Evolutionary conservation across 352 stramenopile species (phyloP), one percentile per base, ranked within the genome.

Genomic region (Phytophthora nicotianae): DNA sequence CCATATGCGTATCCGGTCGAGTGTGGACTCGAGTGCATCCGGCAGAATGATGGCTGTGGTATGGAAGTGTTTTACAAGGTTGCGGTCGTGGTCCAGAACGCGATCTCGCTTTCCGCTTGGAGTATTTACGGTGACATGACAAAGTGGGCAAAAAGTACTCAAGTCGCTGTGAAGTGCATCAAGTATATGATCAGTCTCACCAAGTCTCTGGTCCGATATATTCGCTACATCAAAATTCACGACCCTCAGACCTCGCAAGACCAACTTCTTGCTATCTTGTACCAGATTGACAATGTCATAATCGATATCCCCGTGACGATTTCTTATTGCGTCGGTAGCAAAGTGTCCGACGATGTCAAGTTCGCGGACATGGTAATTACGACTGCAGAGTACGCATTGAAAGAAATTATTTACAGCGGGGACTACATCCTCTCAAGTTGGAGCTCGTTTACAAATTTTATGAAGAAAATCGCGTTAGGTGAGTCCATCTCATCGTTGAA

Each of bases 271-370:
- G 43, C 62, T 11, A 48, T 77, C 19, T 27, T 88, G 14, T 75
- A 73, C 40, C 69, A 83, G 29, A 72, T 65, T 20, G 70, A 85
- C 54, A 66, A 84, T 10, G 68, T 72, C 11, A 70, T 78, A 19
- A 70, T 76, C 48, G 75, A 88, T 20, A 66, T 86, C 19, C 78
- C 78, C 4, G 62, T 75, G 14, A 71, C 72, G 2, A 70, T 88
- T 41, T 48, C 74, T 3, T 81, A 70, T 16, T 88, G 78, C 40
- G 54, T 81, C 10, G 74, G 72, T 13, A 61, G 24, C 16, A 66
- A 65, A 35, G 57, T 43, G 29, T 70, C 73, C 7, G 62, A 77
- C 8, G 38, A 56, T 0, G 62, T 81, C 45, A 70, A 81, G 16
- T 67, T 78, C 11, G 53, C 51, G 16, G 55, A 69, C 26, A 51